A percentile compares a stretch with the other conserved stretches of the same genome.
Conservation (phyloP, 805 yeast species). For the Jamesozyma gamospora region DNA sequence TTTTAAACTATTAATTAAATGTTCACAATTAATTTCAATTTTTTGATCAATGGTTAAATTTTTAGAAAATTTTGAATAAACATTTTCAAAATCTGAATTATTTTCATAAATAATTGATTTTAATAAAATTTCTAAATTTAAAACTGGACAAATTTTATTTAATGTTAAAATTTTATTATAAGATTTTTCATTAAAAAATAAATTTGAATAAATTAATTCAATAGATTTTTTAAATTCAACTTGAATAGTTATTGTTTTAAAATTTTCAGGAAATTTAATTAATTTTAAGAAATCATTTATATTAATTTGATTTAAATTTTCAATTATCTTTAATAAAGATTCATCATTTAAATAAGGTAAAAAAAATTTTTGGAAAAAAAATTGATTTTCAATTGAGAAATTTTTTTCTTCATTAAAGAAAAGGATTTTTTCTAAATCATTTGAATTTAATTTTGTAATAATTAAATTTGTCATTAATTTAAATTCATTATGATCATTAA, state of each 20-base stretch:
- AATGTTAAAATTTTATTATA: conserved; percentile 12
- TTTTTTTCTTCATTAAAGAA: not conserved
- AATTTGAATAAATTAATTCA: conserved; percentile 12
- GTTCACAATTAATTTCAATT: conserved; percentile 17
- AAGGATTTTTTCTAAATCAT: conserved; percentile 6
- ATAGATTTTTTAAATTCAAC: conserved; percentile 21
- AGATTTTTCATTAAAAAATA: conserved; percentile 13
- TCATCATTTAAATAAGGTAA: conserved; percentile 18
- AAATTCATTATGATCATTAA: conserved; percentile 13
- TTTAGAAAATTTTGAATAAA: conserved; percentile 12
- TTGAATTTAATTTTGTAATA: conserved; percentile 5
- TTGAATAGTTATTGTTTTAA: conserved; percentile 22
- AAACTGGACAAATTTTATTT: conserved; percentile 20
- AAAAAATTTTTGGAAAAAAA: conserved; percentile 7
- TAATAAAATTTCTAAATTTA: conserved; percentile 17
- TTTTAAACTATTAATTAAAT: conserved; percentile 12
- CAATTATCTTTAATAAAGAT: conserved; percentile 18
- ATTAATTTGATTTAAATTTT: conserved; percentile 3
- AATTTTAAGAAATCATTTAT: conserved; percentile 9
- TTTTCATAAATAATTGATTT: conserved; percentile 21
- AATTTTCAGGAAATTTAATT: conserved; percentile 22
- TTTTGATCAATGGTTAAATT: conserved; percentile 8
- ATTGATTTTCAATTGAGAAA: conserved; percentile 1
- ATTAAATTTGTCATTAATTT: conserved; percentile 15
- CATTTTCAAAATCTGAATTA: conserved; percentile 11